Percentiles rank a stretch among this genome's conserved stretches.
phyloP scores from a whole-genome alignment of 352 stramenopile genomes.

The Thraustotheca clavata region DNA sequence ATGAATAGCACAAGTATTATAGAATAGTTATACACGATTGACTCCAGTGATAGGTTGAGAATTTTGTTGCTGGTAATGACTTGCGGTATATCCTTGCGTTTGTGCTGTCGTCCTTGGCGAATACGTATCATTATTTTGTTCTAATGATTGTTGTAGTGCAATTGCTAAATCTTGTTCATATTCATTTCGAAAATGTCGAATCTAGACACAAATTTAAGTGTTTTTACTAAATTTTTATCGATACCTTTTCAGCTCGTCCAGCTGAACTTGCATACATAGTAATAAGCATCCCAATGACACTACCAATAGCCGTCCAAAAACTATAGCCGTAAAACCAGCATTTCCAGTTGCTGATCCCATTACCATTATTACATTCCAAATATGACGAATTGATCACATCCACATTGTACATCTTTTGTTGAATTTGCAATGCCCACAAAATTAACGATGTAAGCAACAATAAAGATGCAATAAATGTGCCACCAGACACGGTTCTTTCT shows the following conservation, averaged over 20 bases:
- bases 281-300: slow-evolving; percentile 69
- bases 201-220: slow-evolving; percentile 23
- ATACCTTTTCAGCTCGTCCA: slow-evolving; percentile 57
- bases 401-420: slow-evolving; percentile 71
- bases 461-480: slow-evolving; percentile 24
- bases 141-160: slow-evolving; percentile 61
- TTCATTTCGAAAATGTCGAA: slow-evolving; percentile 79
- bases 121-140: background rate
- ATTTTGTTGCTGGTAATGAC: background rate
- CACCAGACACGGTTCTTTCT: slow-evolving; percentile 56
- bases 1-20: no score
- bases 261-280: slow-evolving; percentile 70
- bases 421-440: slow-evolving; percentile 65
- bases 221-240: background rate
- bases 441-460: slow-evolving; percentile 61
- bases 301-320: slow-evolving; percentile 74
- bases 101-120: background rate
- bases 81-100: background rate
- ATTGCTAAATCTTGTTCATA: slow-evolving; percentile 69
- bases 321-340: slow-evolving; percentile 85
- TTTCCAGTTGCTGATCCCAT: slow-evolving; percentile 38
- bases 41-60: no score
- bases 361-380: slow-evolving; percentile 57
- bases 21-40: no score
- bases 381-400: slow-evolving; percentile 72